These are phyloP conservation scores for Closterium sp. DNA, from an alignment of 139 green algal species.

Conservation along the genomic window DNA sequence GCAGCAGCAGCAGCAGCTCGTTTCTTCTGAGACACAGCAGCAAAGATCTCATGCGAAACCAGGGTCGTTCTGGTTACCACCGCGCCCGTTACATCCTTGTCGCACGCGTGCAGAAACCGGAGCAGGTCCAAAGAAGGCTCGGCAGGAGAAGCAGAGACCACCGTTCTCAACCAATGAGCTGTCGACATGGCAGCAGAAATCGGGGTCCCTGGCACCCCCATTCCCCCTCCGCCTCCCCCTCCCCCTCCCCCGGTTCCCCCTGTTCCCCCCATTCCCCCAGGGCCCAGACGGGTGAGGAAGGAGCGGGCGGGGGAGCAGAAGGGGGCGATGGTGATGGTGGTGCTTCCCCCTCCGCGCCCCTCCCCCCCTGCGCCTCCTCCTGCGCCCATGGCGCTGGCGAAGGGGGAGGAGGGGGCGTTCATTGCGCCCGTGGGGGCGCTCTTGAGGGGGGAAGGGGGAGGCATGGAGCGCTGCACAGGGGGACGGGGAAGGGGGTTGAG, in stretches of 20 bases:
- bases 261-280: neutral
- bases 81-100: neutral
- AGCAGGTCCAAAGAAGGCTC: neutral
- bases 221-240: neutral
- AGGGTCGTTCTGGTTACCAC: neutral
- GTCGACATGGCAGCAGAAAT: neutral
- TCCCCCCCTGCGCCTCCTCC: neutral
- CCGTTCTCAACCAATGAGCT: neutral
- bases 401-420: neutral
- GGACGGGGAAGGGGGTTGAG: neutral
- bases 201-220: neutral
- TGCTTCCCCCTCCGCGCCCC: neutral
- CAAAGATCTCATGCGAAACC: neutral
- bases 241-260: neutral
- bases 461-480: neutral
- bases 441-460: neutral
- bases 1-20: neutral
- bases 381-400: neutral
- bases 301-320: neutral
- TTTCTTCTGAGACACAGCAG: neutral
- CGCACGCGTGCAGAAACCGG: neutral
- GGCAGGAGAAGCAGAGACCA: neutral
- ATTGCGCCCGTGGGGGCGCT: neutral
- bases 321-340: neutral
- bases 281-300: neutral